Base-by-base conservation (phyloP, 306 rosid genomes). In the Gastrolobium bilobum region DNA sequence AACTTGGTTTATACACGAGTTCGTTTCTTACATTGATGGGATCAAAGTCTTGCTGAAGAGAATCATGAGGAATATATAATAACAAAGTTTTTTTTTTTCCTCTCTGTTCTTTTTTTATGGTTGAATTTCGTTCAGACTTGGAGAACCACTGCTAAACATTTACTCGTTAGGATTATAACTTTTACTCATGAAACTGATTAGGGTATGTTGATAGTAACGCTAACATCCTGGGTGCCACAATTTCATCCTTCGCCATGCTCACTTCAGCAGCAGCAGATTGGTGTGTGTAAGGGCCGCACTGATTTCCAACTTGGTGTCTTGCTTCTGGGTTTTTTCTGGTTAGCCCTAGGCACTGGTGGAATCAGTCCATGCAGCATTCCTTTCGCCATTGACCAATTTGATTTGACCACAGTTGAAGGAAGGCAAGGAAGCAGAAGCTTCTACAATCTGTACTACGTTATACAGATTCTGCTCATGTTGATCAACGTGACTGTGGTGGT, bases 291-390 rank as follows among this genome's bases (percentile, higher is more conserved):
- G 1, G 84, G 78, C 20, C 83, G 81, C 40, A 79, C 72, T 3
- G 33, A 31, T 50, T 1, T 37, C 7, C 90, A 91, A 39, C 15
- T 89, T 5, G 76, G 73, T 0, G 7, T 75, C 15, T 53, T 87
- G 8, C 38, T 88, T 4, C 3, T 84, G 34, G 90, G 80, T 0
- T 61, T 91, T 0, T 54, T 50, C 6, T 52, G 79, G 48, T 46
- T 91, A 26, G 81, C 87, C 10, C 39, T 89, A 2, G 93, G 96
- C 8, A 67, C 82, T 1, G 97, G 84, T 3, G 94, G 92, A 34
- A 91, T 91, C 15, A 40, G 86, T 37, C 92, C 92, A 5, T 89
- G 92, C 64, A 84, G 87, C 39, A 73, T 87, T 11, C 89, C 93
- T 2, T 86, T 91, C 40, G 87, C 90, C 4, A 70, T 91, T 5